Conservation (phyloP, 2,329 filamentous ascomycete species). For the Beauveria rudraprayagi region DNA sequence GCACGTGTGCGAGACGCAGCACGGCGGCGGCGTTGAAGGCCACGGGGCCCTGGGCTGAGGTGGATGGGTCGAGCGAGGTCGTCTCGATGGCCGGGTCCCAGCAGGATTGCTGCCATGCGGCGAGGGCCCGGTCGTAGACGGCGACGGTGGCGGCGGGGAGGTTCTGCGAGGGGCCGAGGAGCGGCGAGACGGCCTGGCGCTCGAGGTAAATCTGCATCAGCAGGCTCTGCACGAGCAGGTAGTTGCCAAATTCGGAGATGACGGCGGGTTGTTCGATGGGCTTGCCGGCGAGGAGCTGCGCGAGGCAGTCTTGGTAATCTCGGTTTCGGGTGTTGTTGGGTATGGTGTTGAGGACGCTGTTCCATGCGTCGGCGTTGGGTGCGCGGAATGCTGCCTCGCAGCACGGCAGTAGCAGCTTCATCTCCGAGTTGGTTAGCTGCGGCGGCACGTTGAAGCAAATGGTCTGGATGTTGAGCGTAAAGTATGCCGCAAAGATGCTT, state of each 20-base stretch:
- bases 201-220: slow-evolving; percentile 46
- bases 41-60: slow-evolving; percentile 41
- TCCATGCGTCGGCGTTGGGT: neutral
- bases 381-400: neutral
- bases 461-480: slow-evolving; percentile 50
- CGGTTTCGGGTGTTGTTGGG: neutral
- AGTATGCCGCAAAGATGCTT: slow-evolving; percentile 37
- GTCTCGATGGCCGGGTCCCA: slow-evolving; percentile 47
- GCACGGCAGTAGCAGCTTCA: neutral
- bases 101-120: slow-evolving; percentile 38
- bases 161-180: neutral
- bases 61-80: slow-evolving; percentile 38
- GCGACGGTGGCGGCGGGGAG: slow-evolving; percentile 5
- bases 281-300: slow-evolving; percentile 19
- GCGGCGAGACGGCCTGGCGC: slow-evolving; percentile 17
- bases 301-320: neutral
- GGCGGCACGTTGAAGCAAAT: slow-evolving; percentile 56
- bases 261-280: slow-evolving; percentile 15
- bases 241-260: slow-evolving; percentile 43
- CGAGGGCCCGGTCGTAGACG: slow-evolving; percentile 26
- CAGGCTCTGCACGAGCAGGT: slow-evolving; percentile 45
- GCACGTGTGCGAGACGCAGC: slow-evolving; percentile 23
- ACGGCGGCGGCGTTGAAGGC: slow-evolving; percentile 34
- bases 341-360: neutral
- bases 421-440: slow-evolving; percentile 37